Evolutionary conservation across 83 land plant genomes (phyloP).

Genomic region (Thuja plicata): DNA sequence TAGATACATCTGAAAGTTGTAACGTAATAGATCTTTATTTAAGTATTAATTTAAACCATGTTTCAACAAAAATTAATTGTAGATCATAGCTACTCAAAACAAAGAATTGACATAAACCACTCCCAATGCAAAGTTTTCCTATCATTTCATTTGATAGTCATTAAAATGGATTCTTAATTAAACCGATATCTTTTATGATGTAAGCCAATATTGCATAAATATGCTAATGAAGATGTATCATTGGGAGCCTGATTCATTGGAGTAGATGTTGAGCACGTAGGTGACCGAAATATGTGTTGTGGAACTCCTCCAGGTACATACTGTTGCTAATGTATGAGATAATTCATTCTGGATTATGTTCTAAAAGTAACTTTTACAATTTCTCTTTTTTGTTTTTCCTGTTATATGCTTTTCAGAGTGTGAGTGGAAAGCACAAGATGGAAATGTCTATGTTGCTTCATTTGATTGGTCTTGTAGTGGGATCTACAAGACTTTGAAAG

Average conservation of each 20-base stretch:
- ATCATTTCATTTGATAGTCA: not conserved
- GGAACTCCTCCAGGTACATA: conserved; percentile 57
- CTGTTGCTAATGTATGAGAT: not conserved
- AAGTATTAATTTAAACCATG: too few relatives aligned
- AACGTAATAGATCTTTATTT: too few relatives aligned
- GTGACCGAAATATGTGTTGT: too few relatives aligned
- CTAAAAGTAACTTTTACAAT: not conserved
- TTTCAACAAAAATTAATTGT: too few relatives aligned
- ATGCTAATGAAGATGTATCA: too few relatives aligned
- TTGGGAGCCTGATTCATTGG: too few relatives aligned
- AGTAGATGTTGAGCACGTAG: too few relatives aligned
- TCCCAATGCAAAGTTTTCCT: not conserved
- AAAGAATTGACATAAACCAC: not conserved
- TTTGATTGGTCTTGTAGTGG: too few relatives aligned
- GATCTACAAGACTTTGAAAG: conserved; percentile 62
- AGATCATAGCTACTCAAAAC: too few relatives aligned
- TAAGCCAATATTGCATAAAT: too few relatives aligned
- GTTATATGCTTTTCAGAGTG: conserved; percentile 38
- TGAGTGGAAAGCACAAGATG: conserved; percentile 66
- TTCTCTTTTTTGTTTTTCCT: not conserved
- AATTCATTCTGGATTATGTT: not conserved
- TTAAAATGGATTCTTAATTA: not conserved
- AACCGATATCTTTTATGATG: too few relatives aligned
- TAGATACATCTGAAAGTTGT: too few relatives aligned
- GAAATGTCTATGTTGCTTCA: conserved; percentile 62